Evolutionary conservation across 805 yeast genomes (phyloP).

Genomic region (Jamesozyma hellenica): DNA sequence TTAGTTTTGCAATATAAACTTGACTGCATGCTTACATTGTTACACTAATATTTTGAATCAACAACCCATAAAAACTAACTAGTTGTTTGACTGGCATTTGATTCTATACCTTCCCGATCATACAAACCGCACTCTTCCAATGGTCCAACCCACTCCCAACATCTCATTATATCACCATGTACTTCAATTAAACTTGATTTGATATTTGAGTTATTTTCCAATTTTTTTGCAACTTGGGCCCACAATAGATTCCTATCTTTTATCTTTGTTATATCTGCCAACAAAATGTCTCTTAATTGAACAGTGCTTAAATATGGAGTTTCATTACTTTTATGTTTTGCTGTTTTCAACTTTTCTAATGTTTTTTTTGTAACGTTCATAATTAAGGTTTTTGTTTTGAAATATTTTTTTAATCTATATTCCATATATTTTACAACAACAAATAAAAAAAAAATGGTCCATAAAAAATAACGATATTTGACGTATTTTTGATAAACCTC

Average conservation of each 20-base stretch:
- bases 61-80: too few species aligned
- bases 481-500: slow-evolving; percentile 35
- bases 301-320: slow-evolving; percentile 52
- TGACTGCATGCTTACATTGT: too few species aligned
- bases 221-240: slow-evolving; percentile 42
- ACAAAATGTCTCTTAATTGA: slow-evolving; percentile 59
- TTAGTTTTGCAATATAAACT: too few species aligned
- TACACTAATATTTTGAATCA: too few species aligned
- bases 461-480: slow-evolving; percentile 17
- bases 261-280: slow-evolving; percentile 28
- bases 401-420: slow-evolving; percentile 31
- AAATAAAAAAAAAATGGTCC: slow-evolving; percentile 8
- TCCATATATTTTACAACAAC: slow-evolving; percentile 22
- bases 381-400: slow-evolving; percentile 33
- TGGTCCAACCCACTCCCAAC: slow-evolving; percentile 75
- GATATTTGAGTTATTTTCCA: slow-evolving; percentile 57
- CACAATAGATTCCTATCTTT: slow-evolving; percentile 41
- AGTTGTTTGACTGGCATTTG: too few species aligned
- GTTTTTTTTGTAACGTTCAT: slow-evolving; percentile 40
- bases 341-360: slow-evolving; percentile 37
- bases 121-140: slow-evolving; percentile 1
- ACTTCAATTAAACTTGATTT: slow-evolving; percentile 54
- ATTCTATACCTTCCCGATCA: too few species aligned
- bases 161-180: slow-evolving; percentile 79
- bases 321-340: slow-evolving; percentile 23